A percentile compares a stretch with the other conserved stretches of the same genome.
phyloP scores from a whole-genome alignment of 345 rosid genomes.

The Aquilaria malaccensis region DNA sequence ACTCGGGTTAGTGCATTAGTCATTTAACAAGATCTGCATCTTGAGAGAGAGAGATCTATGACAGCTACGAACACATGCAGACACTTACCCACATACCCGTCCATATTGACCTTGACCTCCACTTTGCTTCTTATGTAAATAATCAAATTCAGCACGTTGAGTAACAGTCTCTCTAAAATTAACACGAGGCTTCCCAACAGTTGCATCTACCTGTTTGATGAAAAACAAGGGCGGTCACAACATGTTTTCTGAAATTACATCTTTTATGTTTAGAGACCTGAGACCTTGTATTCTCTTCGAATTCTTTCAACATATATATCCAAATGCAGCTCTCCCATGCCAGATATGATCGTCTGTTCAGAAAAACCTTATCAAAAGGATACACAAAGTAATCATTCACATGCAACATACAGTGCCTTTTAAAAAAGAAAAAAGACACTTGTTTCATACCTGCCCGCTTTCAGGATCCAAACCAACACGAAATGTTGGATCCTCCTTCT shows the following conservation, averaged over 20 bases:
- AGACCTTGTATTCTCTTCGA: slow-evolving; percentile 88
- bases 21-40: background rate
- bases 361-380: slow-evolving; percentile 7
- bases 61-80: too few species aligned
- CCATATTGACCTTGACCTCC: slow-evolving; percentile 99
- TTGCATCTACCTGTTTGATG: slow-evolving; percentile 77
- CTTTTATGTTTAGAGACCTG: slow-evolving; percentile 1
- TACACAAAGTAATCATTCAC: slow-evolving; percentile 2
- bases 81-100: slow-evolving; percentile 71
- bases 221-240: background rate
- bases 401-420: background rate
- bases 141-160: slow-evolving; percentile 84
- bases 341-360: slow-evolving; percentile 92
- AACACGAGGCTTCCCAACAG: slow-evolving; percentile 96
- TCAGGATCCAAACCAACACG: slow-evolving; percentile 98
- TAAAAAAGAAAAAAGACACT: background rate
- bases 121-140: slow-evolving; percentile 94
- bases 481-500: slow-evolving; percentile 97
- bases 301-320: slow-evolving; percentile 96
- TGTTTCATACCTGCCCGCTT: slow-evolving; percentile 76
- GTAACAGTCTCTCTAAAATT: slow-evolving; percentile 96
- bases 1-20: background rate
- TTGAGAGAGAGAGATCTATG: background rate
- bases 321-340: slow-evolving; percentile 99
- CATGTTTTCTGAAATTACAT: background rate